Evolutionary conservation across 2,329 filamentous ascomycete species (phyloP), one percentile per base, ranked within the genome.

Genomic region (Acrodontium crateriforme): DNA sequence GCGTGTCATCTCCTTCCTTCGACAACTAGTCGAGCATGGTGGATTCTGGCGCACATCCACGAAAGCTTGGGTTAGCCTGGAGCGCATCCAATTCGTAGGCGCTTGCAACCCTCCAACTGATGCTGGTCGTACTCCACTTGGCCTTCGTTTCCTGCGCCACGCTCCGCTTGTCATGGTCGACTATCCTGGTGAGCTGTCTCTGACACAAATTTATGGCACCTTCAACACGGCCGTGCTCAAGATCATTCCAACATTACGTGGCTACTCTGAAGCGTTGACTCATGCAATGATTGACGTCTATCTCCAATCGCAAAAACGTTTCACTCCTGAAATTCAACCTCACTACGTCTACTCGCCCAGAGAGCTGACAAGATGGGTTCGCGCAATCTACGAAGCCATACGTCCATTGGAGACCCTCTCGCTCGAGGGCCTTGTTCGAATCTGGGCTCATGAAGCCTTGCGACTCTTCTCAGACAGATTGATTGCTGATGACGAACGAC

Each of bases 151-250:
- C 71, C 67, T 99, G 40, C 75, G 91, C 34, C 91, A 99, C 54
- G 84, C 89, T 10, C 89, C 89, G n/a, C 71, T 99, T 30, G 80
- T 99, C 57, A 98, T 99, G 91, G 91, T 99, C 22, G 89, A 98
- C 51, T 99, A 99, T 49, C 89, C 89, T 35, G 89, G 91, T 46
- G 84, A 98, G 59, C 66, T 84, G 23, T 98, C 91, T 3, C 70
- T 99, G 19, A 78, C 77, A 42, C 89, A 99, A 53, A 99, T 99
- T 42, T 99, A 99, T 51, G 89, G 91, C 43, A 95, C 91, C 1
- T 98, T 98, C 69, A 98, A 92, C 53, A 79, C 71, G 30, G 89
- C 91, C 7, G 74, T 98, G 23, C 76, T 99, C 50, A 99, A 99
- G 66, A 89, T 98, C 37, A 78, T 98, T 27, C 87, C 89, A 1